Evolutionary conservation across 116 monocot species (phyloP), one percentile per base, ranked within the genome.

Genomic region (Dioscorea cayenensis): DNA sequence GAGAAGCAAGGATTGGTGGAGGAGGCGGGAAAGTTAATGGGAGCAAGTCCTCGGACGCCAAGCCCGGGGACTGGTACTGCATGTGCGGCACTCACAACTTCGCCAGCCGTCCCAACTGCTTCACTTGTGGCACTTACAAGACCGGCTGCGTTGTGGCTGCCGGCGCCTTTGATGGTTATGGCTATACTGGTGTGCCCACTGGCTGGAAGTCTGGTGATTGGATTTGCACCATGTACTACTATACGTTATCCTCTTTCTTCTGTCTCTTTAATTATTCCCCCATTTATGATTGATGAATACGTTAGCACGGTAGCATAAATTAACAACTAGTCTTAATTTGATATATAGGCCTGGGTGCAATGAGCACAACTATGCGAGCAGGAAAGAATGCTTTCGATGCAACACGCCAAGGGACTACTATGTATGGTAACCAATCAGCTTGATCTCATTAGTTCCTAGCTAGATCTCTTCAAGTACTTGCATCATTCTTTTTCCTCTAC

Each of bases 171-270:
- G 70, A 74, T 70, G 73, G 73, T 14, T 72, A 64, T 69, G 37
- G 49, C 43, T 51, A 29, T 38, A 16, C 19, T 55, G 55, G 62
- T 11, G 58, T 7, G 9, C 73, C 52, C 12, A 35, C 67, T 0
- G 84, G 69, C 17, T 80, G 73, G 77, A 84, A 80, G 52, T 77
- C 77, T n/a, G 84, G 84, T 29, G 84, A 84, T 62, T 84, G 84
- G 84, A 68, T 74, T 32, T 84, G 84, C 69, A 52, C 80, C 51
- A 84, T 80, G 84, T 84, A 48, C 18, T 1, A n/a, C n/a, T n/a
- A n/a, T n/a, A 14, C 16, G 29, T 13, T 5, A 11, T 60, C 37
- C 11, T 38, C 13, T 29, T 60, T 60, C 16, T 20, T 32, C 51
- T 60, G 19, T 21, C 14, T 14, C 50, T 43, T 43, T 43, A 43